These are phyloP conservation scores for Sporobolomyces roseus DNA, from an alignment of 768 basidiomycete species.

Conservation along the genomic window DNA sequence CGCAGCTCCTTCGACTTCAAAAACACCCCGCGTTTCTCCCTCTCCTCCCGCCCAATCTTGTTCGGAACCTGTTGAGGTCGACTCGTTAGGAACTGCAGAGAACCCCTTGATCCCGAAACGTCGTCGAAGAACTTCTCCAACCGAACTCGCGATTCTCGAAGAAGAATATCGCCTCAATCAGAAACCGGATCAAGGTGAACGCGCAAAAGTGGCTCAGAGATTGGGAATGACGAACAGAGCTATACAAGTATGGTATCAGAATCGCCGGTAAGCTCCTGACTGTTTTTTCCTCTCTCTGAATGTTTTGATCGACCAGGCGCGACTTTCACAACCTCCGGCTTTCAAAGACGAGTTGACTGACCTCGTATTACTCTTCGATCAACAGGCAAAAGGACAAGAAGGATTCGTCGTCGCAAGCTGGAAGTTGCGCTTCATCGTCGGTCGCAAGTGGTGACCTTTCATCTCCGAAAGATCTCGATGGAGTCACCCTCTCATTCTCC, in stretches of 20 bases:
- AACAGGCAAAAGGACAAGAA: constrained; percentile 42
- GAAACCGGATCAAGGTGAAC: constrained; percentile 48
- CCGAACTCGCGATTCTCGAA: constrained; percentile 51
- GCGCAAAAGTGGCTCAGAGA: constrained; percentile 48
- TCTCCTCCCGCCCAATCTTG: neutral
- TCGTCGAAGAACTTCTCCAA: constrained; percentile 50
- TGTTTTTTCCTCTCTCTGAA: constrained; percentile 1
- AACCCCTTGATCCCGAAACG: constrained; percentile 47
- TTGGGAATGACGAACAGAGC: constrained; percentile 52
- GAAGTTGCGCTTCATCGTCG: constrained; percentile 14
- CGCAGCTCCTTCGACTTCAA: constrained; percentile 3
- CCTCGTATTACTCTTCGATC: neutral
- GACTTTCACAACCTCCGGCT: constrained; percentile 6
- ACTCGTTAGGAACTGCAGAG: constrained; percentile 9
- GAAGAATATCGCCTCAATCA: constrained; percentile 47
- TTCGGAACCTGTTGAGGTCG: neutral
- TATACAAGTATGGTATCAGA: constrained; percentile 50
- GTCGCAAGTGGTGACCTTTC: constrained; percentile 22
- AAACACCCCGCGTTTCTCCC: neutral
- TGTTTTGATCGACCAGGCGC: too few species aligned
- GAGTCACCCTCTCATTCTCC: constrained; percentile 31
- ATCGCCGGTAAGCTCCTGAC: constrained; percentile 29
- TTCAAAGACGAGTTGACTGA: neutral
- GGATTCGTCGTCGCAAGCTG: constrained; percentile 19
- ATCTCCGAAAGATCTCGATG: constrained; percentile 32